Base-by-base conservation (phyloP, 2,329 filamentous ascomycete genomes). In the Fusarium cyanostomum region DNA sequence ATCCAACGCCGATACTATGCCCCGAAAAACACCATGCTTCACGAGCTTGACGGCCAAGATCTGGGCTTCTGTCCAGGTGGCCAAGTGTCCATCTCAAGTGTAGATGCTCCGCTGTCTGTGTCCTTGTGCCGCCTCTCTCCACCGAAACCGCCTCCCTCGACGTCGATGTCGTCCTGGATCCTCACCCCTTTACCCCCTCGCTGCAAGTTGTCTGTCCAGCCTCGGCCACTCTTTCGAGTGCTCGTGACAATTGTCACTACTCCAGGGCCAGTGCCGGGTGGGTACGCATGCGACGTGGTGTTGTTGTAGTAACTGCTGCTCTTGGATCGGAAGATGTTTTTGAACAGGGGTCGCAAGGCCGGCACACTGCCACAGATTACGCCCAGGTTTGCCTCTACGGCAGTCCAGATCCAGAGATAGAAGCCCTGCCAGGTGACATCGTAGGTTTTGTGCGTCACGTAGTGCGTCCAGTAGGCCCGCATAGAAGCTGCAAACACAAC, bases 361-460 rank as follows among this genome's bases (percentile, higher is more conserved):
- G 77, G 77, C 1, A 77, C 71, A 37, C 75, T 79, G 13, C 77
- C 77, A 43, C 77, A 79, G 26, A 79, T 77, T 24, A 80, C 72
- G n/a, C 76, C 77, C 16, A 79, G 59, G 43, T 79, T 78, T 2
- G 75, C 76, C 56, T 80, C 78, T 18, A 79, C 72, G 3, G 78
- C 75, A 1, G 77, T 78, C 77, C 78, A 79, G 27, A 78, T 75
- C 78, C 78, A 80, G 15, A 80, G 67, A 12, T 77, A 63, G 41
- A 77, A 77, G 1, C 77, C 76, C 8, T 78, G 63, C 77, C 78
- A 80, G 3, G 77, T 80, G 0, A 79, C 73, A 57, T 80, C 78
- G 63, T 76, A 79, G 2, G 75, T 77, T 30, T 72, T 38, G 27
- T 71, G 60, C 7, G 76, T 73, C 9, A 78, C 75, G 43, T 72